Evolutionary conservation across 768 basidiomycete species (phyloP), one percentile per base, ranked within the genome.

Genomic region (Infundibulicybe gibba): DNA sequence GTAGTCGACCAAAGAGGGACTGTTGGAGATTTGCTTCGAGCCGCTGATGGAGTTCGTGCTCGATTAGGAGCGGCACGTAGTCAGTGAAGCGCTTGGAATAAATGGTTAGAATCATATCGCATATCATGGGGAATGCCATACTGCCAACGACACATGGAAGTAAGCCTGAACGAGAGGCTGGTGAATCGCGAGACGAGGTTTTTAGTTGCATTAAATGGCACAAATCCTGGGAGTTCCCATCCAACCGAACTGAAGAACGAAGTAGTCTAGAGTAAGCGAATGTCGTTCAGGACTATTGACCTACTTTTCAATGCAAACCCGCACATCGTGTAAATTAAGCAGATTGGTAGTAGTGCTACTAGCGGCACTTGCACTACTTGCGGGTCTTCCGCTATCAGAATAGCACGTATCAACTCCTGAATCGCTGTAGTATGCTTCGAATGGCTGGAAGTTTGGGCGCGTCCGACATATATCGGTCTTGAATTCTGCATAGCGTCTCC

Each of bases 1-100:
- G 49, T 40, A 62, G 41, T 41, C 54, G 55, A 21, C 69, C 52
- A 11, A 73, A 44, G 8, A 85, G 61, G 13, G 54, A 60, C 16
- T 57, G 48, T 8, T 69, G 67, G 34, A 79, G 51, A 15, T 49
- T 58, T 0, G 59, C 51, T 0, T 64, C 67, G 11, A 79, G 61
- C 9, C 63, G 57, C 32, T 70, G 66, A 39, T 77, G 67, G 30
- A 81, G 62, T 6, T 64, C 57, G 17, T 67, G 69, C 48, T 79
- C 75, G 32, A 80, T 79, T 35, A 62, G 66, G 8, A 75, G 56
- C 1, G 82, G 80, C 16, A 83, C 43, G 35, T 72, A 62, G 48
- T 85, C 83, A 30, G 80, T 70, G 52, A 80, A 64, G 10, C 80
- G 74, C 83, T 85, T 45, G 0, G 14, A 8, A n/a, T n/a, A n/a